Conservation (phyloP, 2,329 filamentous ascomycete species). For the Fusarium musae region DNA sequence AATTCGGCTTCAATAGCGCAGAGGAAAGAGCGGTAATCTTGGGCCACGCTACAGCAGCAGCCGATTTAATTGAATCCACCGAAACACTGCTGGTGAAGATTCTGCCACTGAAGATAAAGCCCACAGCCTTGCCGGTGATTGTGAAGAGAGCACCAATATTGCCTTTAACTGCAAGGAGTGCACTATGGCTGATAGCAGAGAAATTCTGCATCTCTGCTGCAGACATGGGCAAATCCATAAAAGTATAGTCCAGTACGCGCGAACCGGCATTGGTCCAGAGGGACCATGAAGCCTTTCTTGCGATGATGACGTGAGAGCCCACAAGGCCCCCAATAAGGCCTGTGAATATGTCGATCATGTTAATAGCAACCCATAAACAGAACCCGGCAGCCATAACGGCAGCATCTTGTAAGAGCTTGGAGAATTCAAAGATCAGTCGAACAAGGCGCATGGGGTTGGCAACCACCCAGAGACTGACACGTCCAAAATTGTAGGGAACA, state of each 20-base stretch:
- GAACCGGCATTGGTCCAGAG: constrained; percentile 56
- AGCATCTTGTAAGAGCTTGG: constrained; percentile 83
- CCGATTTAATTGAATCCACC: constrained; percentile 9
- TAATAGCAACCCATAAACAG: constrained; percentile 56
- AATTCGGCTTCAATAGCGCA: constrained; percentile 58
- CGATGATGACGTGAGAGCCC: constrained; percentile 45
- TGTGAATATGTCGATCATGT: constrained; percentile 53
- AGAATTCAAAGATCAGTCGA: constrained; percentile 75
- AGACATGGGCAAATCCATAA: constrained; percentile 62
- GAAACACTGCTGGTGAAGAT: constrained; percentile 44
- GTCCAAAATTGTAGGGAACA: constrained; percentile 91
- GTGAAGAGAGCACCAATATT: constrained; percentile 58
- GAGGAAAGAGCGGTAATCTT: constrained; percentile 35
- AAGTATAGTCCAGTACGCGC: constrained; percentile 62
- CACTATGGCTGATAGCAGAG: constrained; percentile 79
- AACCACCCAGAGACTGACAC: constrained; percentile 81
- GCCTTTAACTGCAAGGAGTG: constrained; percentile 69
- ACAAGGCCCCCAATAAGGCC: constrained; percentile 49
- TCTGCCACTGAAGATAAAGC: constrained; percentile 59
- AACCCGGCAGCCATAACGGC: constrained; percentile 73
- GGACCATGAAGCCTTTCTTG: constrained; percentile 55
- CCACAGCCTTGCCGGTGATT: constrained; percentile 51
- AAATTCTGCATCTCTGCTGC: constrained; percentile 78
- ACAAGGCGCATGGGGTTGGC: constrained; percentile 84
- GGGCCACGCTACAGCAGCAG: constrained; percentile 24